Percentiles rank a stretch among this genome's conserved stretches.
Evolutionary conservation across 2,329 filamentous ascomycete genomes (phyloP).

Genomic region (Penicillium sp.): DNA sequence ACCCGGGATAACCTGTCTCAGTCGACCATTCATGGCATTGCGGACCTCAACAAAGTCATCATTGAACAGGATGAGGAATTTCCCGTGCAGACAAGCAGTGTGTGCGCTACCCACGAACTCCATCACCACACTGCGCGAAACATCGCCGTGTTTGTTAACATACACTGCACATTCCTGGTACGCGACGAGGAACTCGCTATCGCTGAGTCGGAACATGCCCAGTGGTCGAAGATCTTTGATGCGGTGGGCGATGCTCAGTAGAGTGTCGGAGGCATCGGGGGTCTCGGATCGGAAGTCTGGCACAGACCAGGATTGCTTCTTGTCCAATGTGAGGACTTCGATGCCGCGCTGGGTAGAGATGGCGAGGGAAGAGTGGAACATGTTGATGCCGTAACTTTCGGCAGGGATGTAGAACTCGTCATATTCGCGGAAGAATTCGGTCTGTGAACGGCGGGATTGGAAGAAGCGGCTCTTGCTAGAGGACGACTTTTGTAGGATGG

Average conservation of each 20-base stretch:
- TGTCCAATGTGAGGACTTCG: slow-evolving; percentile 94
- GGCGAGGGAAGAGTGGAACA: slow-evolving; percentile 93
- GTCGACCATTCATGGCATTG: slow-evolving; percentile 91
- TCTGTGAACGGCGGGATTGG: slow-evolving; percentile 68
- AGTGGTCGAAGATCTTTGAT: slow-evolving; percentile 83
- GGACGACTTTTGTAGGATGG: slow-evolving; percentile 88
- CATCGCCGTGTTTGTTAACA: slow-evolving; percentile 96
- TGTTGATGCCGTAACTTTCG: slow-evolving; percentile 92
- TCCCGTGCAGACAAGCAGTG: slow-evolving; percentile 84
- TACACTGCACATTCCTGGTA: slow-evolving; percentile 98
- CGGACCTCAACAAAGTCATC: slow-evolving; percentile 96
- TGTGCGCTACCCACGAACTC: slow-evolving; percentile 96
- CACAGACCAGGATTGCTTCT: slow-evolving; percentile 93
- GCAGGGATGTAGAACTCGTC: slow-evolving; percentile 98
- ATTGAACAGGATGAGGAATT: slow-evolving; percentile 91
- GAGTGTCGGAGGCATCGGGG: slow-evolving; percentile 61
- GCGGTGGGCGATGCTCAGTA: slow-evolving; percentile 81
- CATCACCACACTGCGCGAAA: slow-evolving; percentile 93
- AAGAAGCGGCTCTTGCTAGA: slow-evolving; percentile 77
- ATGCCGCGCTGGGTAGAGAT: slow-evolving; percentile 91
- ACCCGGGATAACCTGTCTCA: slow-evolving; percentile 92
- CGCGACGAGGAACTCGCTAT: slow-evolving; percentile 88
- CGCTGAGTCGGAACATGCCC: slow-evolving; percentile 94
- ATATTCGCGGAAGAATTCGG: slow-evolving; percentile 96
- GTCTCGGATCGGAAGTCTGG: slow-evolving; percentile 74